A percentile compares a stretch with the other conserved stretches of the same genome.
Evolutionary conservation across 2,329 filamentous ascomycete species (phyloP).

Genomic region (Penicillium sp.): DNA sequence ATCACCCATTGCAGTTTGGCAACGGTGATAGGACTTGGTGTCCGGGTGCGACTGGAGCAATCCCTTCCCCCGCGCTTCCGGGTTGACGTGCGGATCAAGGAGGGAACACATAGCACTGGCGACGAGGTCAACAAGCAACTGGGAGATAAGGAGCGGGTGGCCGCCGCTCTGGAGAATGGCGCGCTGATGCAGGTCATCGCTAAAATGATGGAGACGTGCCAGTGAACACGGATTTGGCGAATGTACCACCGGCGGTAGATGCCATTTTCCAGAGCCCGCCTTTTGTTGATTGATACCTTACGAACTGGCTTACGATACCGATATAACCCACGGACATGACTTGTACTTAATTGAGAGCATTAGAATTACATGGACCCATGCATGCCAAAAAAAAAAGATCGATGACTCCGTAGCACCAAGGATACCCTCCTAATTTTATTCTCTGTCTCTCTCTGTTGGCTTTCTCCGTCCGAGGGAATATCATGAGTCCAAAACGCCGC

Average conservation of each 20-base stretch:
- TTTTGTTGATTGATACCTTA: background rate
- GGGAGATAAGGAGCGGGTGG: conserved; percentile 92
- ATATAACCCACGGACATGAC: background rate
- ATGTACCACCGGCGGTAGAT: background rate
- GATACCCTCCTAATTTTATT: conserved; percentile 3
- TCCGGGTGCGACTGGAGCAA: conserved; percentile 87
- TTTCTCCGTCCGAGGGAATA: background rate
- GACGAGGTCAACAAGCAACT: conserved; percentile 97
- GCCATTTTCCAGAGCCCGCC: background rate
- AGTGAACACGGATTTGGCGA: conserved; percentile 41
- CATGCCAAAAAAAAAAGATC: conserved; percentile 3
- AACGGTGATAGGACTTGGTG: conserved; percentile 91
- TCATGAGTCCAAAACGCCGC: conserved; percentile 72
- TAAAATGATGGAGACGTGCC: conserved; percentile 90
- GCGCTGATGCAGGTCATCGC: conserved; percentile 82
- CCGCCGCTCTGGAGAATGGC: conserved; percentile 90
- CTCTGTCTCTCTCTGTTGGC: background rate
- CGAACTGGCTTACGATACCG: background rate
- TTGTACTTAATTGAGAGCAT: conserved; percentile 14
- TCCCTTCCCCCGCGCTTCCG: conserved; percentile 87
- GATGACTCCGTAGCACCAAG: conserved; percentile 13
- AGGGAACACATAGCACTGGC: conserved; percentile 91
- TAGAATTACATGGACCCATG: conserved; percentile 23
- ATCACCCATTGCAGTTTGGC: conserved; percentile 96
- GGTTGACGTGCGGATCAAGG: conserved; percentile 89